Evolutionary conservation across 73 alveolate genomes (phyloP), one percentile per base, ranked within the genome.

Genomic region (Stentor roeselii): DNA sequence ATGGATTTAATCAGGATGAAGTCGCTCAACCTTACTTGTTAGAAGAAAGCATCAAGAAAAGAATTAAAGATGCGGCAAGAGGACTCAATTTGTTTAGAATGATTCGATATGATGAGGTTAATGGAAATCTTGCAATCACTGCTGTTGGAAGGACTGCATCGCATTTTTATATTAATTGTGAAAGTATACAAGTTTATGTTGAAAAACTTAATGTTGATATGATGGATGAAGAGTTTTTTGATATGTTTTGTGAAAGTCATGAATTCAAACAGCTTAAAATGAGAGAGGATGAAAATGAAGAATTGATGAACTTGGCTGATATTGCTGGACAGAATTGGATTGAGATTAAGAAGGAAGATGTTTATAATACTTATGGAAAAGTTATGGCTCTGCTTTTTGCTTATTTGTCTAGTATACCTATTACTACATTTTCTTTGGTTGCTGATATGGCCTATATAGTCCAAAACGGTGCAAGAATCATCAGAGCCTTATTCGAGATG

Each of bases 101-200:
- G 37, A 77, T 88, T 75, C 60, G 91, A 34, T 90, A 82, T 83
- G 83, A 82, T 41, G 89, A 39, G 27, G 59, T 78, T 38, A 77
- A 76, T 31, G 92, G 87, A n/a, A 83, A 82, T 76, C 95, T 97
- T 40, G 92, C 93, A 78, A 89, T 99, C 0, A 98, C 99, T 11
- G 99, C 97, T 82, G 84, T 98, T 94, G 99, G 99, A 0, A 93
- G 99, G 84, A 97, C 98, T 39, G 99, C 99, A 31, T 93, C 99
- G 42, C 97, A 98, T 84, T 98, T 95, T 93, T 98, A 98, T 88
- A 96, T 98, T 85, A 92, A 95, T 74, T 90, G 90, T 90, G 95
- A 86, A 85, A 97, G 99, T 2, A 95, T 97, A 97, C 90, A 95
- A 59, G 86, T 92, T 87, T 95, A 92, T 85, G 88, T 93, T 86